These are phyloP conservation scores for Coemansia pectinata DNA, from an alignment of 192 early-diverging fungal genomes.

Conservation along the genomic window DNA sequence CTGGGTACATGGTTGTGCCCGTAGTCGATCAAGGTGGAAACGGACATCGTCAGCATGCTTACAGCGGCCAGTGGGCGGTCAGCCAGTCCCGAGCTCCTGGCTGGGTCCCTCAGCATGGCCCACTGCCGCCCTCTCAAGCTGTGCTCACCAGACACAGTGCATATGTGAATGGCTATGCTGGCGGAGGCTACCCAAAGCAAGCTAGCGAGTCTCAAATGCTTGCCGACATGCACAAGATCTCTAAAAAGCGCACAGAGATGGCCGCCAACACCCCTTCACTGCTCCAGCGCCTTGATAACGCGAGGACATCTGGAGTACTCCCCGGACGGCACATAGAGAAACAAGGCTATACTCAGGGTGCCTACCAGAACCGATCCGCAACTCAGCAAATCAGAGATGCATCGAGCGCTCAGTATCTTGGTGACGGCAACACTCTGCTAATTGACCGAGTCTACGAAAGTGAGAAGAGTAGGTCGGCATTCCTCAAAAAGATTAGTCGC, in stretches of 20 bases:
- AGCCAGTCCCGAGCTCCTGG: neutral
- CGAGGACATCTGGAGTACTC: conserved; percentile 29
- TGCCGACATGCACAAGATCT: conserved; percentile 19
- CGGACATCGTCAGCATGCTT: neutral
- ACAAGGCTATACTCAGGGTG: conserved; percentile 33
- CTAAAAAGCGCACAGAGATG: conserved; percentile 39
- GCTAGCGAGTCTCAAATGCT: neutral
- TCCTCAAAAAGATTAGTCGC: conserved; percentile 44
- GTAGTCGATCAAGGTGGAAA: conserved; percentile 2
- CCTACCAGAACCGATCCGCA: conserved; percentile 35
- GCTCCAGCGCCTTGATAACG: conserved; percentile 46
- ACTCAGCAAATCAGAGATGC: conserved; percentile 20
- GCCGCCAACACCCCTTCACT: conserved; percentile 33
- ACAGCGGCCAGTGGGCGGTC: neutral
- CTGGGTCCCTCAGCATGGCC: neutral
- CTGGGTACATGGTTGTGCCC: conserved; percentile 3
- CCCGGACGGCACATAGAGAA: conserved; percentile 31
- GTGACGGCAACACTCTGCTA: conserved; percentile 44
- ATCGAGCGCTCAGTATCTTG: conserved; percentile 33
- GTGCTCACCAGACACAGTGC: neutral
- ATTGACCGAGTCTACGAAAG: conserved; percentile 49
- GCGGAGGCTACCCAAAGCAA: neutral
- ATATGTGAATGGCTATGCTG: neutral
- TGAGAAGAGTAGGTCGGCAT: conserved; percentile 34
- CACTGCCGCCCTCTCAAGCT: neutral